These are phyloP conservation scores for Heteromeles arbutifolia DNA, from an alignment of 306 rosid species.

Conservation along the genomic window DNA sequence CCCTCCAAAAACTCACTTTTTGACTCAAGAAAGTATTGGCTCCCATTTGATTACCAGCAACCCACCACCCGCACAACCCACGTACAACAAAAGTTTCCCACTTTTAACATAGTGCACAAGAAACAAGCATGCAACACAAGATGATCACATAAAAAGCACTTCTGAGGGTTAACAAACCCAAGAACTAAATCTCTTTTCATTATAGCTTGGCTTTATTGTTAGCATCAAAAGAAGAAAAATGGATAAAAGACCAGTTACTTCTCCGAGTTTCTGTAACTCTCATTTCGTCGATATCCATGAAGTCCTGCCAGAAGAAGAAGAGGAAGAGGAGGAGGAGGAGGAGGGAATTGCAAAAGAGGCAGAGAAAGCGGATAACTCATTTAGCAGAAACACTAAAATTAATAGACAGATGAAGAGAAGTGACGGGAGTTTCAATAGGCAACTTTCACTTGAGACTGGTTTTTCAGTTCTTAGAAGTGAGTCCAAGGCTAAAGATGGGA, in stretches of 20 bases:
- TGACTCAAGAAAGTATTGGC: constrained; percentile 21
- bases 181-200: neutral
- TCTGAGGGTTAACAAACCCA: neutral
- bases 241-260: constrained; percentile 27
- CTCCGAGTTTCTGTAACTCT: constrained; percentile 15
- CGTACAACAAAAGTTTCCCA: neutral
- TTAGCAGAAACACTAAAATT: constrained; percentile 21
- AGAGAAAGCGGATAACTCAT: constrained; percentile 21
- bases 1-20: constrained; percentile 13
- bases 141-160: neutral
- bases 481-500: constrained; percentile 40
- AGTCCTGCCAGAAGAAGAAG: constrained; percentile 34
- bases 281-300: constrained; percentile 63
- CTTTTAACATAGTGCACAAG: constrained; percentile 8
- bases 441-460: constrained; percentile 74
- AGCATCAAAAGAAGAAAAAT: constrained; percentile 3
- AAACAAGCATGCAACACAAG: neutral
- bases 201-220: neutral
- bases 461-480: constrained; percentile 46
- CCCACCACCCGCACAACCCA: constrained; percentile 7
- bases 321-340: constrained; percentile 15
- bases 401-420: constrained; percentile 30
- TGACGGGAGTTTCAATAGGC: constrained; percentile 35
- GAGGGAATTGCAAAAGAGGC: constrained; percentile 7
- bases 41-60: constrained; percentile 17